Evolutionary conservation across 805 yeast species (phyloP).

Genomic region (Wickerhamiella australiensis): DNA sequence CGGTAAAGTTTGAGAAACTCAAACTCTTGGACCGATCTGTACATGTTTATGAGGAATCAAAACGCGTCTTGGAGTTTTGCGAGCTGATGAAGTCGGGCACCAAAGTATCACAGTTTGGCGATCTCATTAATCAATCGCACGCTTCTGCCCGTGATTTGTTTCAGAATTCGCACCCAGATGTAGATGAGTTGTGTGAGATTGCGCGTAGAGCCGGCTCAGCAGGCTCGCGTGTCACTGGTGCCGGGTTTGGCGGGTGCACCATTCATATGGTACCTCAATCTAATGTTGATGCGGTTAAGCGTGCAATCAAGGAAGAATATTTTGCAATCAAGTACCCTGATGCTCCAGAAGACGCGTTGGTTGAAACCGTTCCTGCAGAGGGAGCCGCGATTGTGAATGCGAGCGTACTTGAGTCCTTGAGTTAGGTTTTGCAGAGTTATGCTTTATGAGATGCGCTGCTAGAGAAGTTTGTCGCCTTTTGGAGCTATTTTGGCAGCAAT

Average conservation of each 20-base stretch:
- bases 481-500: neutral
- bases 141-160: constrained; percentile 37
- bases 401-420: too few species aligned
- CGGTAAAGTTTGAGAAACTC: constrained; percentile 45
- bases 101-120: constrained; percentile 39
- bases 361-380: constrained; percentile 19
- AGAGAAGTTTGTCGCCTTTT: too few species aligned
- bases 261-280: constrained; percentile 47
- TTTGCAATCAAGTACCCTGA: constrained; percentile 39
- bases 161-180: constrained; percentile 45
- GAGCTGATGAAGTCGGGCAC: constrained; percentile 30
- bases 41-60: constrained; percentile 53
- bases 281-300: constrained; percentile 30
- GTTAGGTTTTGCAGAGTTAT: too few species aligned
- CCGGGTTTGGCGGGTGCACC: constrained; percentile 68
- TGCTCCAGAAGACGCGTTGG: constrained; percentile 31
- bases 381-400: constrained; percentile 17
- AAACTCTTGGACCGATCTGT: constrained; percentile 45
- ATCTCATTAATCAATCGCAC: constrained; percentile 49
- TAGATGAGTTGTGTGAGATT: constrained; percentile 41
- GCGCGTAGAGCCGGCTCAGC: constrained; percentile 45
- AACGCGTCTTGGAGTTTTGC: constrained; percentile 44
- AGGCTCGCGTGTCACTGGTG: constrained; percentile 67
- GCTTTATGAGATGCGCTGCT: too few species aligned
- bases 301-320: constrained; percentile 40